phyloP scores from a whole-genome alignment of 495 filamentous ascomycete species.

The Geoglossum glabrum region DNA sequence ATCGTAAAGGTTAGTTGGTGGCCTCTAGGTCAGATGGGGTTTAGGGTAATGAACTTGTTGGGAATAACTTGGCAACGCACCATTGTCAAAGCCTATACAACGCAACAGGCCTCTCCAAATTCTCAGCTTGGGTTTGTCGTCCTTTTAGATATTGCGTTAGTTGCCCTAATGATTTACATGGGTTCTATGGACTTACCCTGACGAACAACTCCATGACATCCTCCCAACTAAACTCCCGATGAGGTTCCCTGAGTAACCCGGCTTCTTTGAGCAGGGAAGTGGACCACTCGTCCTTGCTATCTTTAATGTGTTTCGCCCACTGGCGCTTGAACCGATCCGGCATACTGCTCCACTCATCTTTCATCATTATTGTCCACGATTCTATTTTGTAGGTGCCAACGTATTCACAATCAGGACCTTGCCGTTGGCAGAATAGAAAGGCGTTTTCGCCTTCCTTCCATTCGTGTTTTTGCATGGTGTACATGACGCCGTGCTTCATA shows the following conservation, averaged over 20 bases:
- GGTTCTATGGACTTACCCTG: background rate
- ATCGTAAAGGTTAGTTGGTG: no score
- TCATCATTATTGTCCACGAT: background rate
- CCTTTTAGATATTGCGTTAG: background rate
- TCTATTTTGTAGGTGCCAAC: background rate
- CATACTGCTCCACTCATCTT: background rate
- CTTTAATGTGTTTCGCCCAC: background rate
- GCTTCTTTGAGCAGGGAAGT: background rate
- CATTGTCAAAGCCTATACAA: background rate
- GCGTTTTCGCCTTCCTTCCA: background rate
- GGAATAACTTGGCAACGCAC: background rate
- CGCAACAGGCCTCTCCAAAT: background rate
- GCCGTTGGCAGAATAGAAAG: background rate
- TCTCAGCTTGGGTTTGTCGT: background rate
- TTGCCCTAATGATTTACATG: no score
- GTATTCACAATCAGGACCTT: background rate
- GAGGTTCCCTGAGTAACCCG: background rate
- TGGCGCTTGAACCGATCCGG: background rate
- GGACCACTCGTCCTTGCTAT: background rate
- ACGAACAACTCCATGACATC: background rate
- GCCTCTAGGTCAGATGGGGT: no score
- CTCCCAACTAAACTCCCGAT: background rate
- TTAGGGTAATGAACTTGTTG: no score
- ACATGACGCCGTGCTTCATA: background rate
- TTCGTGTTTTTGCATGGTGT: background rate